Base-by-base conservation (phyloP, 2,329 filamentous ascomycete species). In the Ciborinia camelliae region DNA sequence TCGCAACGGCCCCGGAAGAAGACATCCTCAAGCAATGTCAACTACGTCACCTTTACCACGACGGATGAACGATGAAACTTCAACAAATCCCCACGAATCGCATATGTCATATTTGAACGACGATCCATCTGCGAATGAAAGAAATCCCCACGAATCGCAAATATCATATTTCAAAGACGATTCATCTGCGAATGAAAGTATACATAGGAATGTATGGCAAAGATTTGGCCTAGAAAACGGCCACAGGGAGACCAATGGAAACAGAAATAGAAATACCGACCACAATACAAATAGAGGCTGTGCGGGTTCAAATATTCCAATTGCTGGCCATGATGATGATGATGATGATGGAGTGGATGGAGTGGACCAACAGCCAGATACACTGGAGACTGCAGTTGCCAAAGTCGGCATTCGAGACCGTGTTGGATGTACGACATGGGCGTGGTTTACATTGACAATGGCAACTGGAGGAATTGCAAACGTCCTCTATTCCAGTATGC, bases 391-490 rank as follows among this genome's bases (percentile, higher is more conserved):
- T 71, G 20, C 73, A 75, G 45, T 60, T 75, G 73, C 51, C 57
- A 39, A 66, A 54, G 48, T 83, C 53, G 75, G 81, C 20, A 71
- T 84, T 55, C 77, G 79, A 45, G 82, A 84, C 67, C 76, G 83
- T 43, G 81, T 85, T 65, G 79, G 78, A 48, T 84, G 55, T 50
- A 35, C 28, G 81, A 79, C 79, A 70, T 94, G 90, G 90, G 92
- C 90, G 0, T 94, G 87, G 82, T 94, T 92, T 72, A 91, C 90
- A 28, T 70, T 75, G 66, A 71, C 63, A 30, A 70, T 84, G 81
- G 83, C 83, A 2, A 84, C 83, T 0, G 83, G 83, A 32, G 82
- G 83, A n/a, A 76, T 85, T 65, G 80, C 82, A 53, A 85, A 84
- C 66, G 80, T 83, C n/a, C 74, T 85, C 52, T 76, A 81, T 70